These are phyloP conservation scores for Candida jianshihensis DNA, from an alignment of 805 yeast species.

Conservation along the genomic window DNA sequence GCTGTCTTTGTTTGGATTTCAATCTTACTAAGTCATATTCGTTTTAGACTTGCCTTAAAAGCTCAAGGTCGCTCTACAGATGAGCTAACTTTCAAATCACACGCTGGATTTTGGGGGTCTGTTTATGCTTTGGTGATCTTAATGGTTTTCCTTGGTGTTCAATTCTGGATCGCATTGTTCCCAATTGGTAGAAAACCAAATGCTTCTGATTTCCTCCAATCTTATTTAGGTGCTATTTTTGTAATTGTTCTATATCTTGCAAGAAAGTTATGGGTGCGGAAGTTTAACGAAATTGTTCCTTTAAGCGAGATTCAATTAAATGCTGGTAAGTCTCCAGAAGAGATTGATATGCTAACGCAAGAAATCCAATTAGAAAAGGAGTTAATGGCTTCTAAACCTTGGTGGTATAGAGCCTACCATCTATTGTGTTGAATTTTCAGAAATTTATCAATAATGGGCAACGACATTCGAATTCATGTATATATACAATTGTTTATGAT, in stretches of 20 bases:
- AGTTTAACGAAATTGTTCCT: conserved; percentile 34
- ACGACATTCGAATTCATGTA: not conserved
- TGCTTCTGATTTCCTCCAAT: conserved; percentile 31
- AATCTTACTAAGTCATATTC: conserved; percentile 34
- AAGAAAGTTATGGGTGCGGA: conserved; percentile 37
- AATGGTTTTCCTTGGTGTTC: conserved; percentile 33
- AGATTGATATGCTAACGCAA: conserved; percentile 47
- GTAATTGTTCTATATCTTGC: conserved; percentile 31
- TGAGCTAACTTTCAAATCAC: conserved; percentile 37
- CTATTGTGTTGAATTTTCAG: conserved; percentile 47
- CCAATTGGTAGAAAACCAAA: conserved; percentile 33
- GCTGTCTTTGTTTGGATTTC: conserved; percentile 45
- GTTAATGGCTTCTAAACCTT: conserved; percentile 36
- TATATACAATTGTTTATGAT: too few relatives aligned
- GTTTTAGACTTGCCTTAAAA: conserved; percentile 39
- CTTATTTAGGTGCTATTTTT: conserved; percentile 36
- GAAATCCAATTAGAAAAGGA: conserved; percentile 54
- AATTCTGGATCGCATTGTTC: conserved; percentile 41
- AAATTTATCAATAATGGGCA: not conserved
- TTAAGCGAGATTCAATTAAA: conserved; percentile 50
- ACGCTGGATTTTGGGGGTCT: conserved; percentile 37
- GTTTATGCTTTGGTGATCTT: conserved; percentile 30
- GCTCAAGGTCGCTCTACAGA: conserved; percentile 33
- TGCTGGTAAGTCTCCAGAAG: conserved; percentile 56
- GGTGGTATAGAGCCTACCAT: conserved; percentile 42